Evolutionary conservation across 306 rosid species (phyloP), one percentile per base, ranked within the genome.

Genomic region (Vigna radiata): DNA sequence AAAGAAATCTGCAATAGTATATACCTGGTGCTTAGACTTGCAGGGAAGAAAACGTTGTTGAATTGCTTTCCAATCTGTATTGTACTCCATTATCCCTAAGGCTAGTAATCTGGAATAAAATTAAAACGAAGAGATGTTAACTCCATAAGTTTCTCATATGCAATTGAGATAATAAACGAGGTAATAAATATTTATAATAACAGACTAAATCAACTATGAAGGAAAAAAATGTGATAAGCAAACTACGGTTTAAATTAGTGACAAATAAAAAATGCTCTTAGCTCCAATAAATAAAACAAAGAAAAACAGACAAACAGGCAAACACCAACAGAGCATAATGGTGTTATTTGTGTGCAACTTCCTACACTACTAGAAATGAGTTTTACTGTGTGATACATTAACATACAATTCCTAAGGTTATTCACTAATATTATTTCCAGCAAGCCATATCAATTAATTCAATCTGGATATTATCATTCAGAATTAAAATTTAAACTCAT

Each of bases 41-140:
- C 94, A 86, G 54, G 99, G 99, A 87, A 96, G 97, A 81, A 92
- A 96, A 36, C 96, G 90, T 61, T 82, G 92, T 85, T 88, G 97
- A 80, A 96, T 91, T 47, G 96, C 93, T 78, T 92, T 86, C 99
- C 97, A 96, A 75, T 96, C 97, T n/a, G 92, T 92, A 84, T 96
- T 96, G 73, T 88, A 91, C 82, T 96, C 98, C 91, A 92, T 77
- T 80, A 92, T 82, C 62, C 99, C 98, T 60, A 96, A 83, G 67
- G 96, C 98, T 72, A 92, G 82, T 81, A 96, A 84, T 77, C 98
- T 89, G 91, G 72, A 85, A 82, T 13, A 69, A 64, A 72, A 72
- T 78, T 78, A 73, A 46, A 83, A 37, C 39, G 43, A 65, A 62
- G 65, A 76, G 64, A 66, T 15, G 43, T 19, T 17, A 77, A 55